phyloP scores from a whole-genome alignment of 1,284 basidiomycete species.

The Ganoderma lucidum region DNA sequence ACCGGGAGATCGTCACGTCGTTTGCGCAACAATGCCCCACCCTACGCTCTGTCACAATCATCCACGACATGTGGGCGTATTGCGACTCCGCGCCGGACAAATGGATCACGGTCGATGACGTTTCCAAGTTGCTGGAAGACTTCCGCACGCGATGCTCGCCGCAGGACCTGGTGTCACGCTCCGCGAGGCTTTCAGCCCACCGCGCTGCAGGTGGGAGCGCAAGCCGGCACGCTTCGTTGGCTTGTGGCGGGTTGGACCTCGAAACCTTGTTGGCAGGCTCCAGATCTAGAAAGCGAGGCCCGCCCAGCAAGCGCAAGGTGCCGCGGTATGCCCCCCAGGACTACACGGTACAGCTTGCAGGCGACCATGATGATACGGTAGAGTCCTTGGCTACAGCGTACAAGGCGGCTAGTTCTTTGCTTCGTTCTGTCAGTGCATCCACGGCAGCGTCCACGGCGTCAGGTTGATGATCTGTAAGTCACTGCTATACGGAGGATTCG shows the following conservation, averaged over 20 bases:
- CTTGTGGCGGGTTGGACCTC: not conserved
- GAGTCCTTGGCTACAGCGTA: not conserved
- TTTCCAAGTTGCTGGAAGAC: conserved; percentile 2
- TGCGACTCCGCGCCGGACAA: not conserved
- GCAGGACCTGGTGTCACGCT: not conserved
- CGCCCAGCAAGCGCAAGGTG: not conserved
- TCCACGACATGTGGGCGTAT: conserved; percentile 1
- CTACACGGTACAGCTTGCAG: not conserved
- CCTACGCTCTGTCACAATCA: not conserved
- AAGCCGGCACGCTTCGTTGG: not conserved
- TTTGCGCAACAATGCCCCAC: not conserved
- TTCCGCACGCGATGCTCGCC: conserved; percentile 3
- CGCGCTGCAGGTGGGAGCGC: not conserved
- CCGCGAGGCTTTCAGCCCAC: not conserved
- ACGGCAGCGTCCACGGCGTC: not conserved
- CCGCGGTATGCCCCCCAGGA: not conserved
- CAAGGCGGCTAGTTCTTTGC: conserved; percentile 4
- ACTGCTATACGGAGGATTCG: not conserved
- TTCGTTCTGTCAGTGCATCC: not conserved
- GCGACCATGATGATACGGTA: conserved; percentile 3
- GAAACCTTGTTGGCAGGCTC: not conserved
- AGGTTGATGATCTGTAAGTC: not conserved
- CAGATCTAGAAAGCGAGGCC: not conserved
- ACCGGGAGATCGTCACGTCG: not conserved
- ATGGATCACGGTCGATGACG: conserved; percentile 3